Evolutionary conservation across 371 early-diverging fungal genomes (phyloP).

Genomic region (Syncephalastrum monosporum): DNA sequence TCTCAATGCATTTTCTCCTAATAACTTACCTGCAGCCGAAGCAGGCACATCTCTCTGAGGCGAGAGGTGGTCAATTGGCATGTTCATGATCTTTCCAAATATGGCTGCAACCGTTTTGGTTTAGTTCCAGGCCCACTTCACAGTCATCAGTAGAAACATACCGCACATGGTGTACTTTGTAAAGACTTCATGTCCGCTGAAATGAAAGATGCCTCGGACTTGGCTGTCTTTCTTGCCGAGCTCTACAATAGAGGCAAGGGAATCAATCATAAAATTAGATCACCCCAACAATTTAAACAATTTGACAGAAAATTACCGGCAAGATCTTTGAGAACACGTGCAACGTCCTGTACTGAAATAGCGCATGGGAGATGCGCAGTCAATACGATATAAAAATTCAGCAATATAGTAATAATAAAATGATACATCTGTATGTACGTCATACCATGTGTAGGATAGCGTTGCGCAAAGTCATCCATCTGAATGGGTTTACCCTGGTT

Average conservation of each 20-base stretch:
- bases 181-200: slow-evolving; percentile 58
- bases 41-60: slow-evolving; percentile 33
- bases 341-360: slow-evolving; percentile 63
- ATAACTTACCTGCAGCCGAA: slow-evolving; percentile 37
- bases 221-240: slow-evolving; percentile 1
- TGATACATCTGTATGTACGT: not conserved
- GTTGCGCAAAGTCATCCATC: slow-evolving; percentile 70
- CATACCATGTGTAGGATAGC: slow-evolving; percentile 82
- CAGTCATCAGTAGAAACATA: slow-evolving; percentile 28
- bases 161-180: slow-evolving; percentile 84
- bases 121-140: not conserved
- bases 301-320: slow-evolving; percentile 28
- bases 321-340: slow-evolving; percentile 64
- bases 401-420: not conserved
- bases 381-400: not conserved
- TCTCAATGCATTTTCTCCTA: not conserved
- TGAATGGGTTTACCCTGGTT: slow-evolving; percentile 30
- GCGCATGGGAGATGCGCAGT: not conserved
- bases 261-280: too few relatives aligned
- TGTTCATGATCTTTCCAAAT: slow-evolving; percentile 49
- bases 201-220: slow-evolving; percentile 69
- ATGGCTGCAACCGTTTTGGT: slow-evolving; percentile 27
- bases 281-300: too few relatives aligned
- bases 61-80: slow-evolving; percentile 55
- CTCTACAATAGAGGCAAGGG: too few relatives aligned